phyloP scores from a whole-genome alignment of 495 filamentous ascomycete genomes.

The Annulohypoxylon nitens region DNA sequence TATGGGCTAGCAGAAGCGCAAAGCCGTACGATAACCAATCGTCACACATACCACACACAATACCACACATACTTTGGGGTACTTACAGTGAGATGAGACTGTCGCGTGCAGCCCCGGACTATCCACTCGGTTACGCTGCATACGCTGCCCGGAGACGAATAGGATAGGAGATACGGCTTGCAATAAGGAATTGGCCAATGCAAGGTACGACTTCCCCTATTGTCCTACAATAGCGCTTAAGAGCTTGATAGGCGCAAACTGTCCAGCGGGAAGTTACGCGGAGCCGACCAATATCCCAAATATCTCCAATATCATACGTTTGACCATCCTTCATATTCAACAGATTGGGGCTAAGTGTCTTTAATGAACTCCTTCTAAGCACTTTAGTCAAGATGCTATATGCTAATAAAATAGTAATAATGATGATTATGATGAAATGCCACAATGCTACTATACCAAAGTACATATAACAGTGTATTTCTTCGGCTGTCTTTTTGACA shows the following conservation, averaged over 20 bases:
- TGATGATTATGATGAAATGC: constrained; percentile 18
- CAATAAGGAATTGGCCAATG: constrained; percentile 3
- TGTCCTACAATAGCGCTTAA: constrained; percentile 12
- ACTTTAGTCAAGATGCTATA: constrained; percentile 16
- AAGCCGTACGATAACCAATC: constrained; percentile 51
- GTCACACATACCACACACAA: constrained; percentile 26
- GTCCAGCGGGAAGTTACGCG: constrained; percentile 1
- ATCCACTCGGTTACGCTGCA: constrained; percentile 17
- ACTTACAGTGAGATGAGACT: constrained; percentile 3
- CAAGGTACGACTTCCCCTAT: constrained; percentile 1
- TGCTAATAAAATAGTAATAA: constrained; percentile 5
- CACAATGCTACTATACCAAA: not conserved
- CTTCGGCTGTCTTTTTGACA: not conserved
- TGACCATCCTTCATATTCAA: not conserved
- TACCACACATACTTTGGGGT: constrained; percentile 18
- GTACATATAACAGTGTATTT: constrained; percentile 5
- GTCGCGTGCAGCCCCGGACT: constrained; percentile 31
- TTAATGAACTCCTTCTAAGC: constrained; percentile 23
- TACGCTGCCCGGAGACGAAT: not conserved
- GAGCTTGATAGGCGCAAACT: not conserved
- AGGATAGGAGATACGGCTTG: not conserved
- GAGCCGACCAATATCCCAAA: not conserved
- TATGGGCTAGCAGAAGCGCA: not conserved
- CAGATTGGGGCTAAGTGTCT: not conserved
- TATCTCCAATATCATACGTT: constrained; percentile 2